Conservation (phyloP, 306 rosid genomes). For the Quercus mongolica region DNA sequence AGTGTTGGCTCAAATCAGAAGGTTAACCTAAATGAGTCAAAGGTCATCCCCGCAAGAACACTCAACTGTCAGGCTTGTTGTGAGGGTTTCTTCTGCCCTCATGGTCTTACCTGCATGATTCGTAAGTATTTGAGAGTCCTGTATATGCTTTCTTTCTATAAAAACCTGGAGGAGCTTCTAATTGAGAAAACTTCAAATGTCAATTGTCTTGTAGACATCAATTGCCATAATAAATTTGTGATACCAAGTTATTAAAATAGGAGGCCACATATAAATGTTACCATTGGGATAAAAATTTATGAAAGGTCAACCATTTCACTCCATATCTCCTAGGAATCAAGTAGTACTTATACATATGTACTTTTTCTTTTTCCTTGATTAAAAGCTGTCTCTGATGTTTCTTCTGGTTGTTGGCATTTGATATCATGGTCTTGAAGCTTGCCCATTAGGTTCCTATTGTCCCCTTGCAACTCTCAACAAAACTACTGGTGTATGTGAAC, state of each 20-base stretch:
- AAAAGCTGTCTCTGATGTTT: slow-evolving; percentile 33
- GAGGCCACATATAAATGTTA: neutral
- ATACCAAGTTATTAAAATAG: neutral
- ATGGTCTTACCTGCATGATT: slow-evolving; percentile 94
- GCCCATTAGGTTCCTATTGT: slow-evolving; percentile 92
- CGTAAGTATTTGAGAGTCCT: slow-evolving; percentile 54
- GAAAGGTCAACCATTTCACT: neutral
- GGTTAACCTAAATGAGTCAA: slow-evolving; percentile 56
- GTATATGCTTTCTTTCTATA: neutral
- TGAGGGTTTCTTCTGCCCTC: slow-evolving; percentile 95
- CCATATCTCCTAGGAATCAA: neutral
- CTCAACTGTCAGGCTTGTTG: slow-evolving; percentile 77
- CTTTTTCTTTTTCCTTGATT: neutral
- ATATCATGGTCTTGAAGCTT: slow-evolving; percentile 56
- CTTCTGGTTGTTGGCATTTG: slow-evolving; percentile 26
- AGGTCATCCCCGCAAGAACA: slow-evolving; percentile 75
- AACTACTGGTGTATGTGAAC: slow-evolving; percentile 85
- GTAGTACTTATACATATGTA: no score
- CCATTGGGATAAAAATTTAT: neutral
- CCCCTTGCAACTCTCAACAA: slow-evolving; percentile 73
- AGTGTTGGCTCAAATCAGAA: slow-evolving; percentile 44
- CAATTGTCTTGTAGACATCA: slow-evolving; percentile 4
- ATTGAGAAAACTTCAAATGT: neutral
- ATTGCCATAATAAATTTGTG: neutral
- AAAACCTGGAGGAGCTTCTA: slow-evolving; percentile 18